phyloP scores from a whole-genome alignment of 2,329 filamentous ascomycete genomes.

The Fusarium poae region DNA sequence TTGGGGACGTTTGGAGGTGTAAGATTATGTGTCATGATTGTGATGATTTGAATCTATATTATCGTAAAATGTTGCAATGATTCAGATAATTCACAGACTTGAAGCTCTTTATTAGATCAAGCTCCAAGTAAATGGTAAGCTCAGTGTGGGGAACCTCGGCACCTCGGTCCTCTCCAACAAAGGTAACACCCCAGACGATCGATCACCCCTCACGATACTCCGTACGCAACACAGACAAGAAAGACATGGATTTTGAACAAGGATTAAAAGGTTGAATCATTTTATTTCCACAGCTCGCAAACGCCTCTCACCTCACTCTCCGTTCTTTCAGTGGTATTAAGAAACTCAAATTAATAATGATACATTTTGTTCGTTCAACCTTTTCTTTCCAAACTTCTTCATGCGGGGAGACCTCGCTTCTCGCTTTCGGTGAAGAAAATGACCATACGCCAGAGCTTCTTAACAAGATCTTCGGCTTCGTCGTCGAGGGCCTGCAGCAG shows the following conservation, averaged over 20 bases:
- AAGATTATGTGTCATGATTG: conserved; percentile 49
- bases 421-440: conserved; percentile 98
- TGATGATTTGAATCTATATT: conserved; percentile 14
- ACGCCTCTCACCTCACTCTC: conserved; percentile 20
- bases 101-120: conserved; percentile 21
- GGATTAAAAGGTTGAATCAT: conserved; percentile 7
- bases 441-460: conserved; percentile 98
- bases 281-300: conserved; percentile 27
- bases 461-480: conserved; percentile 92
- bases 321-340: conserved; percentile 29
- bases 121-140: conserved; percentile 19
- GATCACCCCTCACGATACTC: conserved; percentile 31
- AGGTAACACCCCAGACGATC: conserved; percentile 26
- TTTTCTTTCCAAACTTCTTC: conserved; percentile 34
- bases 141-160: conserved; percentile 52
- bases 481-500: conserved; percentile 82
- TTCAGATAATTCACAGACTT: not conserved
- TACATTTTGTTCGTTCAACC: conserved; percentile 32
- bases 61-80: conserved; percentile 4
- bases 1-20: conserved; percentile 59
- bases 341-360: conserved; percentile 29
- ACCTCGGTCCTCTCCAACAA: conserved; percentile 43
- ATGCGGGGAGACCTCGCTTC: conserved; percentile 85
- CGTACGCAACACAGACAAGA: not conserved
- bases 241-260: conserved; percentile 4